phyloP scores from a whole-genome alignment of 2,329 filamentous ascomycete genomes.

The Colletotrichum cuscutae region DNA sequence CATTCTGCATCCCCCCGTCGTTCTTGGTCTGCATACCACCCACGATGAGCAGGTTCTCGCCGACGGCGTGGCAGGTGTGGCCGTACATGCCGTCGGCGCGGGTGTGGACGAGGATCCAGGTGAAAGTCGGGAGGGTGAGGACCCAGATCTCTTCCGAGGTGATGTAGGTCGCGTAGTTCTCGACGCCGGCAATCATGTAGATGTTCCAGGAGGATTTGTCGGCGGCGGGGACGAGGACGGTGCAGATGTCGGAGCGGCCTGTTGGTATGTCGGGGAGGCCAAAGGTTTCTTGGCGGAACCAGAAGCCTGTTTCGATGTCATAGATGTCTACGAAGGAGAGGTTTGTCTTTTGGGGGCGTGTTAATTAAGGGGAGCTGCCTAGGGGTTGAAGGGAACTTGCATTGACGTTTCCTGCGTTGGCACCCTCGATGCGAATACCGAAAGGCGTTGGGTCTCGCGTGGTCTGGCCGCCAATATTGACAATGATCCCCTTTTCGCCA shows the following conservation, averaged over 20 bases:
- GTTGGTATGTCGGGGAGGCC: constrained; percentile 32
- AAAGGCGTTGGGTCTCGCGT: constrained; percentile 30
- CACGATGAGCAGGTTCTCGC: constrained; percentile 34
- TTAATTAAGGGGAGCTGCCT: background rate
- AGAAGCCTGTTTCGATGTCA: constrained; percentile 37
- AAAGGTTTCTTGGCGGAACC: constrained; percentile 38
- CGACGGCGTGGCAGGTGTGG: constrained; percentile 33
- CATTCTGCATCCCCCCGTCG: constrained; percentile 20
- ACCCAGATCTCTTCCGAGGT: constrained; percentile 29
- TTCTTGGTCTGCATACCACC: constrained; percentile 36
- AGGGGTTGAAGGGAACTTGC: background rate
- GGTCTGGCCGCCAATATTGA: constrained; percentile 35
- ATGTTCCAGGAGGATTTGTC: constrained; percentile 37
- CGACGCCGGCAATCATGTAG: constrained; percentile 37
- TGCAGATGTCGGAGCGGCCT: constrained; percentile 37
- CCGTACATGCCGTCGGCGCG: constrained; percentile 35
- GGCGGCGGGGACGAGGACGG: constrained; percentile 33
- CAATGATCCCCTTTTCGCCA: constrained; percentile 34
- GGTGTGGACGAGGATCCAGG: constrained; percentile 35
- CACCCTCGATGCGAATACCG: background rate
- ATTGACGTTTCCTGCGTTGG: constrained; percentile 13
- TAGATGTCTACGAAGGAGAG: constrained; percentile 37
- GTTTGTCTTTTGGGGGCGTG: constrained; percentile 16
- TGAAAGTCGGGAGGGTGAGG: constrained; percentile 36
- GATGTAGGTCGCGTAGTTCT: constrained; percentile 30